Percentiles rank a stretch among this genome's conserved stretches.
These are phyloP conservation scores for Apophysomyces elegans DNA, from an alignment of 371 early-diverging fungal genomes.

Conservation along the genomic window DNA sequence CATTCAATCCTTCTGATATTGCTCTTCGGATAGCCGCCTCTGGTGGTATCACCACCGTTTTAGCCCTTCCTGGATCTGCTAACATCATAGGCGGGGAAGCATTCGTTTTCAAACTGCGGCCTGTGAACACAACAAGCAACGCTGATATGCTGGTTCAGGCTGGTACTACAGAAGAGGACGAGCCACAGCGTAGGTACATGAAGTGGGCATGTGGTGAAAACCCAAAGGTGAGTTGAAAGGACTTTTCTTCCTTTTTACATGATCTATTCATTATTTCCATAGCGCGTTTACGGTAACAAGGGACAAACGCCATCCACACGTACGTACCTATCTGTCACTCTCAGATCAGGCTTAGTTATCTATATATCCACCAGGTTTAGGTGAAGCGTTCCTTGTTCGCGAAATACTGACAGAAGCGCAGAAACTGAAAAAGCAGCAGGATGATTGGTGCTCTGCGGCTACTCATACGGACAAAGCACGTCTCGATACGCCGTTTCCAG, in stretches of 20 bases:
- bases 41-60: slow-evolving; percentile 76
- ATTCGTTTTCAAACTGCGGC: slow-evolving; percentile 63
- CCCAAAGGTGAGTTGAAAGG: slow-evolving; percentile 52
- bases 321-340: slow-evolving; percentile 7
- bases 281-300: slow-evolving; percentile 14
- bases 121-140: slow-evolving; percentile 51
- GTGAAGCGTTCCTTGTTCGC: slow-evolving; percentile 74
- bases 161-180: slow-evolving; percentile 34
- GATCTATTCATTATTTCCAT: neutral
- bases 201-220: slow-evolving; percentile 87
- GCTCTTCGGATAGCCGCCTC: slow-evolving; percentile 67
- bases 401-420: slow-evolving; percentile 64
- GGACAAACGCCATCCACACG: slow-evolving; percentile 43
- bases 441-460: slow-evolving; percentile 81
- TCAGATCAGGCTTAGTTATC: neutral
- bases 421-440: slow-evolving; percentile 56
- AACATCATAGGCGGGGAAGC: slow-evolving; percentile 82
- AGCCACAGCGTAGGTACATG: slow-evolving; percentile 67
- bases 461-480: slow-evolving; percentile 32
- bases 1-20: slow-evolving; percentile 62
- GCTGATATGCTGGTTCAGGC: slow-evolving; percentile 70
- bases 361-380: slow-evolving; percentile 62
- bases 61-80: slow-evolving; percentile 77
- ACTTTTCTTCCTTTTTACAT: neutral
- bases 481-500: slow-evolving; percentile 63